Base-by-base conservation (phyloP, 805 yeast species). In the Naumovozyma dairenensis region DNA sequence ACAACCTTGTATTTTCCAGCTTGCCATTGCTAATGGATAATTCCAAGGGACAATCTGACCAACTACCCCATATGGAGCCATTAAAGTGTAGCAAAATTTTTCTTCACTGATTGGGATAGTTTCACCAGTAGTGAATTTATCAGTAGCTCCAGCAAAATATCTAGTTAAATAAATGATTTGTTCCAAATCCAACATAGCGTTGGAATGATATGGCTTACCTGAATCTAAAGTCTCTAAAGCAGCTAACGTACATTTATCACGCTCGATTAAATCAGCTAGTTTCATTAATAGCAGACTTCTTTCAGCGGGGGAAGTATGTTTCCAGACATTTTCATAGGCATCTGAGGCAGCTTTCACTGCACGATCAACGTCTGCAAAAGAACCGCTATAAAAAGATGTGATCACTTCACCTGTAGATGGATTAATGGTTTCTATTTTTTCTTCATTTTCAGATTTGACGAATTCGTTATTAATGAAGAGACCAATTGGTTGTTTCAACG, bases 81-180 rank as follows among this genome's bases (percentile, higher is more conserved):
- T 71, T 30, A 66, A 57, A 18, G 71, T 67, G 46, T 64, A 67
- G 15, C 66, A 64, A 34, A 66, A 69, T 49, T 74, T 74, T 19
- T 71, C 66, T 28, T 60, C 59, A 32, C 70, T 77, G n/a, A 75
- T 64, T 47, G 78, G 80, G 34, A 77, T 65, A 19, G 74, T 66
- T 36, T 68, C 60, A 17, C 89, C 89, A 39, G 59, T 60, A 21
- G 40, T 36, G 41, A 72, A 66, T 59, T 74, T 71, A 51, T 77
- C 80, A 25, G 83, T 80, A 60, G 72, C 70, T 10, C 87, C 86
- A 19, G 84, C 81, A 46, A 71, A 74, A 50, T 74, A 76, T 43
- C 70, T 67, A 55, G 75, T 68, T 29, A 71, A 69, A 39, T 64
- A 67, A 22, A 71, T 66, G 21, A 73, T 61, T 41, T 71, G 73